Evolutionary conservation across 2,329 filamentous ascomycete species (phyloP).

Genomic region (Bipolaris bicolor): DNA sequence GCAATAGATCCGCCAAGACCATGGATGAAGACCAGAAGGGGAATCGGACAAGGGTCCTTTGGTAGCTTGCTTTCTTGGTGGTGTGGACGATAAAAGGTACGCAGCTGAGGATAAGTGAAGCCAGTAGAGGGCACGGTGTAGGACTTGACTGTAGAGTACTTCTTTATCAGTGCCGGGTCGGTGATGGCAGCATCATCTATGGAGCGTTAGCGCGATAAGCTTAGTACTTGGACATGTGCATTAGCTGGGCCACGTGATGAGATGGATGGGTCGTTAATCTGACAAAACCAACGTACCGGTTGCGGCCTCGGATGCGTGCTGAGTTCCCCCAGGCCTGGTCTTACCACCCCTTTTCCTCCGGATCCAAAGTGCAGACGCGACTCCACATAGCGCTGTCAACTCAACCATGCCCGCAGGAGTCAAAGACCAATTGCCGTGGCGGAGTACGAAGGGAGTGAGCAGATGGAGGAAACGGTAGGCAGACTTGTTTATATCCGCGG

Average conservation of each 20-base stretch:
- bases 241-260: constrained; percentile 15
- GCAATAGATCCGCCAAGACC: constrained; percentile 90
- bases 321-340: constrained; percentile 23
- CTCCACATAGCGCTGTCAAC: constrained; percentile 45
- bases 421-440: constrained; percentile 24
- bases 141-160: constrained; percentile 72
- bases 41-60: constrained; percentile 72
- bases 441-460: constrained; percentile 34
- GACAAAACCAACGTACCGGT: constrained; percentile 32
- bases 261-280: constrained; percentile 13
- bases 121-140: constrained; percentile 71
- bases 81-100: constrained; percentile 84
- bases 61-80: constrained; percentile 83
- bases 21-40: constrained; percentile 88
- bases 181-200: constrained; percentile 58
- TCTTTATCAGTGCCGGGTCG: constrained; percentile 80
- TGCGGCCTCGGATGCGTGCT: constrained; percentile 28
- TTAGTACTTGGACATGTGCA: neutral
- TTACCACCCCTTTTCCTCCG: constrained; percentile 33
- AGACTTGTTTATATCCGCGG: constrained; percentile 36
- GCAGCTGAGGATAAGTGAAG: constrained; percentile 74
- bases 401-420: constrained; percentile 49
- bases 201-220: constrained; percentile 14
- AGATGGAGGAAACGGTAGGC: constrained; percentile 27
- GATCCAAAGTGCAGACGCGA: constrained; percentile 46